Percentiles rank a stretch among this genome's conserved stretches.
Evolutionary conservation across 1,284 basidiomycete genomes (phyloP).

Genomic region (Cutaneotrichosporon dermatis): DNA sequence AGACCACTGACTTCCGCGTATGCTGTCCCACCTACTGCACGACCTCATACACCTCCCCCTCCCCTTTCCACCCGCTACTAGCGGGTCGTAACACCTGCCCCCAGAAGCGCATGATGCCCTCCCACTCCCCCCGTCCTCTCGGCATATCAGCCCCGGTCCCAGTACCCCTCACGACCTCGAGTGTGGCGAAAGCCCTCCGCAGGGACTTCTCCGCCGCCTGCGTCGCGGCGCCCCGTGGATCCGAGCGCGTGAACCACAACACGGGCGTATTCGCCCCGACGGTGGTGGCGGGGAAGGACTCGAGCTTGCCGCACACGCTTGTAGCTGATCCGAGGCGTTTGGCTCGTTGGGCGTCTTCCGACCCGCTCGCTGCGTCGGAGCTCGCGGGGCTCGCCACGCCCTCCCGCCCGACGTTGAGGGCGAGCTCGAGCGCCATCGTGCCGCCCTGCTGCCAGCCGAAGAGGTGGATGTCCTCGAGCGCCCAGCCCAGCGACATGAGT

Average conservation of each 20-base stretch:
- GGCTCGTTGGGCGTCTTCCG: background rate
- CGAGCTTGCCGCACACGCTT: constrained; percentile 64
- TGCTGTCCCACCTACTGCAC: constrained; percentile 14
- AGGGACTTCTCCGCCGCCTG: constrained; percentile 50
- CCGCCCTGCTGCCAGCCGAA: constrained; percentile 91
- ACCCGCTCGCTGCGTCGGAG: no score
- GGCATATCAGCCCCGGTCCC: constrained; percentile 64
- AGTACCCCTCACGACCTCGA: constrained; percentile 51
- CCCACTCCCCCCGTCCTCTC: constrained; percentile 68
- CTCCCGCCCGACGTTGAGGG: constrained; percentile 42
- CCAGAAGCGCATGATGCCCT: constrained; percentile 81
- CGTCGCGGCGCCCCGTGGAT: constrained; percentile 48
- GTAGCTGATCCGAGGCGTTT: constrained; percentile 35
- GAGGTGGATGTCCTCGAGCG: constrained; percentile 64
- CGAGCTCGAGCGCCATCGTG: constrained; percentile 67
- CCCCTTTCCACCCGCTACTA: constrained; percentile 48
- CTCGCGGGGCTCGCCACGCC: background rate
- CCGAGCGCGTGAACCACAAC: constrained; percentile 59
- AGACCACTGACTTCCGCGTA: no score
- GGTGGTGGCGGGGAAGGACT: constrained; percentile 67
- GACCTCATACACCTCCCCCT: constrained; percentile 71
- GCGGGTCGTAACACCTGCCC: constrained; percentile 62
- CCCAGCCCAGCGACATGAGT: constrained; percentile 60
- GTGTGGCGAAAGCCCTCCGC: constrained; percentile 57
- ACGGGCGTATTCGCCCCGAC: constrained; percentile 57